phyloP scores from a whole-genome alignment of 306 rosid species.

The Malus sylvestris region DNA sequence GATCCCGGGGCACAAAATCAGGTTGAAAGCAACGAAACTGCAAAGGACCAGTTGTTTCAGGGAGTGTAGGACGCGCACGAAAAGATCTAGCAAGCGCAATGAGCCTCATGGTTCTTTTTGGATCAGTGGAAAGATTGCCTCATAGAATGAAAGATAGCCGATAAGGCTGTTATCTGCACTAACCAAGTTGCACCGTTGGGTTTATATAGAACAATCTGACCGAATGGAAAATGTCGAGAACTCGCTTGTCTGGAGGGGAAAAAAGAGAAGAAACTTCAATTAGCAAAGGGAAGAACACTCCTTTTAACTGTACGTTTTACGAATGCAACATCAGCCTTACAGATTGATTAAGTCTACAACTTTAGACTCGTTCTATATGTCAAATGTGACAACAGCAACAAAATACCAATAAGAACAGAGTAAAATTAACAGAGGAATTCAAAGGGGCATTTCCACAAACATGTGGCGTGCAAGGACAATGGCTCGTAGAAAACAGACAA shows the following conservation, averaged over 20 bases:
- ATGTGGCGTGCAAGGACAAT: background rate
- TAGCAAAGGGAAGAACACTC: background rate
- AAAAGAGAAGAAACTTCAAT: background rate
- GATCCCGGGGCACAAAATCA: constrained; percentile 28
- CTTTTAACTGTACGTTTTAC: background rate
- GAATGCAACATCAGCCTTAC: background rate
- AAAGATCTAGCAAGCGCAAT: constrained; percentile 10
- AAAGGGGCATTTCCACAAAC: constrained; percentile 8
- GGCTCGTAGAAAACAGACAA: background rate
- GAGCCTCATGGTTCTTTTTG: constrained; percentile 19
- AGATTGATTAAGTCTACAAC: background rate
- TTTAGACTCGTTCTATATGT: background rate
- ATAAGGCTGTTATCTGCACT: background rate
- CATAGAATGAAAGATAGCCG: background rate
- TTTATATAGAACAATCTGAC: background rate
- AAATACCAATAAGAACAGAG: background rate
- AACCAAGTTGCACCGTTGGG: background rate
- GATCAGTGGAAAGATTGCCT: background rate
- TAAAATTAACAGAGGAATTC: background rate
- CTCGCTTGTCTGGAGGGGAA: background rate
- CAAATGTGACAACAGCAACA: background rate
- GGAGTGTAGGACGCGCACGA: background rate
- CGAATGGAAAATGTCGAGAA: background rate
- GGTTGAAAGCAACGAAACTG: constrained; percentile 26
- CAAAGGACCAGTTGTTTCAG: constrained; percentile 14